Evolutionary conservation across 2,329 filamentous ascomycete species (phyloP).

Genomic region (Akanthomyces dipterigenus): DNA sequence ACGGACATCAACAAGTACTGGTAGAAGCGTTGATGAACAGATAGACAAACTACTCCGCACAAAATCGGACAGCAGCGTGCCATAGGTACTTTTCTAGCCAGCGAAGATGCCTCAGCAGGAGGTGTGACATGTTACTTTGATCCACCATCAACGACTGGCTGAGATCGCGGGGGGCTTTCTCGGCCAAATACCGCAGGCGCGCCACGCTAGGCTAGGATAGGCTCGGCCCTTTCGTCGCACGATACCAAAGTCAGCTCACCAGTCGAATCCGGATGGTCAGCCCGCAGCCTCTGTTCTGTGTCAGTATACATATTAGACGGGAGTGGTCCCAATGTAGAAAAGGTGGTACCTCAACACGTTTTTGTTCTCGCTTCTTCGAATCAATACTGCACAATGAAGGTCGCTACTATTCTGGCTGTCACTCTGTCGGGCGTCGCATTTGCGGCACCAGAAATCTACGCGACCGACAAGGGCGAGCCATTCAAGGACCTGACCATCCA

Average conservation of each 20-base stretch:
- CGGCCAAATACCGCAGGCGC: conserved; percentile 7
- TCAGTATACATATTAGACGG: neutral
- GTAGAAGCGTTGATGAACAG: too few species aligned
- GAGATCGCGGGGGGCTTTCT: neutral
- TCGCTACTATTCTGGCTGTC: neutral
- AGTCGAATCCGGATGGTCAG: neutral
- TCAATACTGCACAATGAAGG: neutral
- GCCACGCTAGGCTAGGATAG: neutral
- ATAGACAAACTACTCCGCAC: neutral
- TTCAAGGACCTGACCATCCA: conserved; percentile 4
- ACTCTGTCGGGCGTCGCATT: neutral
- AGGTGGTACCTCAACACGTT: neutral
- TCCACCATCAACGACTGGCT: neutral
- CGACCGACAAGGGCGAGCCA: neutral
- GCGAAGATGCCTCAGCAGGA: too few species aligned
- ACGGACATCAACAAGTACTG: neutral
- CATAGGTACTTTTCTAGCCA: neutral
- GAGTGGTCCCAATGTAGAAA: neutral
- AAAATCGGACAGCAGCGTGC: neutral
- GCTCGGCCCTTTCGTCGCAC: neutral
- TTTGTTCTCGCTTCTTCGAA: neutral
- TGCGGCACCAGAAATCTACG: neutral
- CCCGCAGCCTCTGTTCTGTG: neutral
- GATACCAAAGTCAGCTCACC: neutral
- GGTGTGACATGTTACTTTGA: neutral